Evolutionary conservation across 495 filamentous ascomycete genomes (phyloP).

Genomic region (Penicillium salamii): DNA sequence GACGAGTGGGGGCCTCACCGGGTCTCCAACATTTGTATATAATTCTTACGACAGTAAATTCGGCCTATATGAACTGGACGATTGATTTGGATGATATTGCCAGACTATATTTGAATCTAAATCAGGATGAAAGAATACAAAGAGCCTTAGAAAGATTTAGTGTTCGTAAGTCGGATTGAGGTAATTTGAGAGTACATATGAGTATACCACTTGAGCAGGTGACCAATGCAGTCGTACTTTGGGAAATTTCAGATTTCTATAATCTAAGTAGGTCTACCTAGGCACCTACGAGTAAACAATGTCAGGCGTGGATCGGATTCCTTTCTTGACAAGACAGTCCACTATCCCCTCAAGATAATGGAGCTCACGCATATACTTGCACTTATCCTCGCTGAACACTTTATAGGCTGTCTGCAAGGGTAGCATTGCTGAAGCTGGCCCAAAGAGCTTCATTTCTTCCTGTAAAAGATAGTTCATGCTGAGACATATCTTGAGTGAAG

Average conservation of each 20-base stretch:
- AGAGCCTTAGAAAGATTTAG: no score
- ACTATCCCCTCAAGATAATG: not conserved
- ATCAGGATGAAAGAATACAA: not conserved
- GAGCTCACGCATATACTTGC: not conserved
- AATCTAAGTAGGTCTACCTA: not conserved
- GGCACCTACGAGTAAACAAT: not conserved
- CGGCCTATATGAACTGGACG: no score
- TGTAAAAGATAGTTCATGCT: constrained; percentile 40
- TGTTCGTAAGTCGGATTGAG: no score
- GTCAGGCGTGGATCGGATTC: not conserved
- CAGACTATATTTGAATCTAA: not conserved
- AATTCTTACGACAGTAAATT: no score
- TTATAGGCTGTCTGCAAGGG: constrained; percentile 17
- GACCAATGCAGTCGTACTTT: not conserved
- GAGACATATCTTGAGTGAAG: constrained; percentile 26
- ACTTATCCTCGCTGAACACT: not conserved
- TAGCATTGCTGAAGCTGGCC: constrained; percentile 32
- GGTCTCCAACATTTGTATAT: no score
- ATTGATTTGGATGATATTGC: not conserved
- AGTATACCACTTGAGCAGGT: no score
- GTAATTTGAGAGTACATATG: no score
- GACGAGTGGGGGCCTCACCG: constrained; percentile 2
- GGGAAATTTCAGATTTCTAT: not conserved
- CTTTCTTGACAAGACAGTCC: not conserved
- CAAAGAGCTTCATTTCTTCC: constrained; percentile 41